These are phyloP conservation scores for Schizosaccharomyces lindneri DNA, from an alignment of 805 yeast genomes.

Conservation along the genomic window DNA sequence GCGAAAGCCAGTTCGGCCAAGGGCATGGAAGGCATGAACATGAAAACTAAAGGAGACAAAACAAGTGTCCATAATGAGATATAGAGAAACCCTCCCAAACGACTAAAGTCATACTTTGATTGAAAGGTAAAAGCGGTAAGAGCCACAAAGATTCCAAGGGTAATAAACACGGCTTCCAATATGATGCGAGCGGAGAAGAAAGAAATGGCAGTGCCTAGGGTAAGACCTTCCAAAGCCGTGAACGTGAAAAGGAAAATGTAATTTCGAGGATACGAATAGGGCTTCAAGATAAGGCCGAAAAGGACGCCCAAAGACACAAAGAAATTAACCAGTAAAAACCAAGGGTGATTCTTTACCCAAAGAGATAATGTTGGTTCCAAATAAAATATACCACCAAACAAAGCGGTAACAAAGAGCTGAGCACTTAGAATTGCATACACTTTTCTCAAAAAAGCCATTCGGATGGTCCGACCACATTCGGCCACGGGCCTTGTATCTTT, in stretches of 20 bases:
- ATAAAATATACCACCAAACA: slow-evolving; percentile 28
- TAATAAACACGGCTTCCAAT: slow-evolving; percentile 44
- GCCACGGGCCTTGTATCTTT: slow-evolving; percentile 25
- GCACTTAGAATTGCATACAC: slow-evolving; percentile 47
- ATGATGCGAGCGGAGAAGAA: slow-evolving; percentile 38
- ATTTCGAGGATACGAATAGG: slow-evolving; percentile 45
- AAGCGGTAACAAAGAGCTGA: slow-evolving; percentile 39
- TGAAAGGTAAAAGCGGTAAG: slow-evolving; percentile 56
- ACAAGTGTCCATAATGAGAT: slow-evolving; percentile 41
- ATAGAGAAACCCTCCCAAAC: slow-evolving; percentile 35
- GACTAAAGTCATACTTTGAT: slow-evolving; percentile 46
- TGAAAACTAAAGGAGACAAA: slow-evolving; percentile 42
- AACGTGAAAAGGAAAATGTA: slow-evolving; percentile 35
- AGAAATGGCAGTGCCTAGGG: slow-evolving; percentile 42
- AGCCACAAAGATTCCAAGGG: slow-evolving; percentile 48
- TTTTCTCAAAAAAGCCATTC: slow-evolving; percentile 53
- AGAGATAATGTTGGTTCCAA: slow-evolving; percentile 20
- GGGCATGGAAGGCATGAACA: slow-evolving; percentile 39
- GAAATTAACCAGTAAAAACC: slow-evolving; percentile 33
- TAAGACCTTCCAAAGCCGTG: slow-evolving; percentile 51
- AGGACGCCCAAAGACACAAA: slow-evolving; percentile 38
- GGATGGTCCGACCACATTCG: slow-evolving; percentile 47
- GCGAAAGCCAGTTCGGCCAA: slow-evolving; percentile 42
- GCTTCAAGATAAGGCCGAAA: slow-evolving; percentile 36
- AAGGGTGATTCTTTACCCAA: slow-evolving; percentile 34